Evolutionary conservation across 352 stramenopile genomes (phyloP), one percentile per base, ranked within the genome.

Genomic region (Elongisporangium senticosum): DNA sequence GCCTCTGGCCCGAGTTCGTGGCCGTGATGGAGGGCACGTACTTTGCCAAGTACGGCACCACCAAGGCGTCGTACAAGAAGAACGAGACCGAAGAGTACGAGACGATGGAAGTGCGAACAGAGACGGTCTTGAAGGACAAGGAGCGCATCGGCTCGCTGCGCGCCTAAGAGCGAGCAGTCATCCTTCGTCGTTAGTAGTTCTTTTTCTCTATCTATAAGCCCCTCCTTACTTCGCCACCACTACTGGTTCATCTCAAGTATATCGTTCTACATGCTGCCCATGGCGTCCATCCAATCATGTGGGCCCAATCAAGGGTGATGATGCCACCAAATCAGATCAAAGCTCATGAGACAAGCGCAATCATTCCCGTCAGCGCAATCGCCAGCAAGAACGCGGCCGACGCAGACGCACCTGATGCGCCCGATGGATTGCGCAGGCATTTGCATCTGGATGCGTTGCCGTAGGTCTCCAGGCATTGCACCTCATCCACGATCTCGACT

Each of bases 21-120:
- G 86, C 86, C 15, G 58, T 95, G 28, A 75, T 95, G n/a, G 86
- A 95, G 56, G 86, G 86, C 43, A 95, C 80, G 23, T 95, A 93
- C 68, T 95, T 95, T 58, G 69, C 68, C 14, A 77, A 83, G 51
- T 93, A 91, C 65, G 79, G 74, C 21, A 77, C 67, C 51, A 89
- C 89, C 56, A 59, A 69, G 21, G 40, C 57, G n/a, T 56, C 67
- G 28, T 90, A 92, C 71, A 89, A 93, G 63, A 90, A 93, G 53
- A 65, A 89, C 58, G 79, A 91, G 53, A 77, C 77, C 47, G 78
- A 88, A 23, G 81, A 84, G n/a, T 92, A 84, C 51, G 73, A 88
- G 68, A 79, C 67, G 0, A 92, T 92, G 82, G 68, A 90, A 50
- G 82, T 92, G 56, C 75, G 79, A 22, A 92, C 82, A 11, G 78